phyloP scores from a whole-genome alignment of 129 eudicot genomes.

The sunflower (Helianthus annuus) region HanXRQr2.0-SUNRISE NC_035433.2:62929401-62929900 shows the following conservation, averaged over 20 bases:
- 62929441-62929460: slow-evolving; percentile 8
- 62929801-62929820: slow-evolving; percentile 42
- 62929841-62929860: slow-evolving; percentile 20
- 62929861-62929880: slow-evolving; percentile 14
- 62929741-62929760: background rate
- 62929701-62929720: slow-evolving; percentile 5
- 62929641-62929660: slow-evolving; percentile 36
- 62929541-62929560: slow-evolving; percentile 40
- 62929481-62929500: slow-evolving; percentile 30
- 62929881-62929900: slow-evolving; percentile 12
- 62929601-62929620: slow-evolving; percentile 37
- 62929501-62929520: slow-evolving; percentile 11
- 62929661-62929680: slow-evolving; percentile 27
- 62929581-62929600: slow-evolving; percentile 40
- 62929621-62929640: slow-evolving; percentile 42
- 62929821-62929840: slow-evolving; percentile 30
- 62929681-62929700: slow-evolving; percentile 36
- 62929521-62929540: slow-evolving; percentile 25
- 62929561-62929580: slow-evolving; percentile 29
- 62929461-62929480: slow-evolving; percentile 25
- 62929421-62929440: background rate
- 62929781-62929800: slow-evolving; percentile 20
- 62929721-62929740: slow-evolving; percentile 19
- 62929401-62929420: background rate
- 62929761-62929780: background rate